Evolutionary conservation across 2,329 filamentous ascomycete species (phyloP).

Genomic region (Hypoxylon sp.): DNA sequence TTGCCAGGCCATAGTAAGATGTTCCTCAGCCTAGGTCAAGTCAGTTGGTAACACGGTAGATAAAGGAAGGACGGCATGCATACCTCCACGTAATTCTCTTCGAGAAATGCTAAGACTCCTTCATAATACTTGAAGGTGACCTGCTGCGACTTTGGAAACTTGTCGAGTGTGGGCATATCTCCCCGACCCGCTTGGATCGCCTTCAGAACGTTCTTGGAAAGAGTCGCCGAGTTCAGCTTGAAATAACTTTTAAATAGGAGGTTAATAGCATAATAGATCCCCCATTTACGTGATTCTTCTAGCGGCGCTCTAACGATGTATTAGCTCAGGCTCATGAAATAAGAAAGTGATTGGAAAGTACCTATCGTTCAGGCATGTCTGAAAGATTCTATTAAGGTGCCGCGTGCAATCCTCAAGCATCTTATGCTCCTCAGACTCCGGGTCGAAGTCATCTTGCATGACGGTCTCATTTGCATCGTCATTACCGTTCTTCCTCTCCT

Average conservation of each 20-base stretch:
- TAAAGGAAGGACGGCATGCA: constrained; percentile 39
- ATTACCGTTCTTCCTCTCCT: constrained; percentile 66
- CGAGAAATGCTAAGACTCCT: constrained; percentile 92
- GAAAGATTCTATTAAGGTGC: constrained; percentile 92
- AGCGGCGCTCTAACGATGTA: constrained; percentile 75
- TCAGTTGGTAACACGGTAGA: constrained; percentile 17
- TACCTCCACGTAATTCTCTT: constrained; percentile 90
- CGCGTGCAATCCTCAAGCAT: constrained; percentile 92
- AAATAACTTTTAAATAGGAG: constrained; percentile 99
- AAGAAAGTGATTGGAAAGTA: constrained; percentile 59
- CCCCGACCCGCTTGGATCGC: constrained; percentile 81
- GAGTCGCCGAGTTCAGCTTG: constrained; percentile 89
- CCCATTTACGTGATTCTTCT: constrained; percentile 96
- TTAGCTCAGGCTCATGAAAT: constrained; percentile 34
- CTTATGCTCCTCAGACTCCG: constrained; percentile 81
- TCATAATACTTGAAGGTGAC: constrained; percentile 98
- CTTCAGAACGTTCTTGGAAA: constrained; percentile 90
- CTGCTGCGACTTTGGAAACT: constrained; percentile 89
- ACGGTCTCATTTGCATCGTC: constrained; percentile 58
- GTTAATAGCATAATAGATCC: constrained; percentile 94
- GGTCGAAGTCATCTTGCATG: constrained; percentile 86
- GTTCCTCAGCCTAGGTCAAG: constrained; percentile 76
- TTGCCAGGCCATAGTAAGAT: constrained; percentile 85
- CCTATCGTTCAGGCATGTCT: constrained; percentile 90
- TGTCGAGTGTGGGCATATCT: constrained; percentile 84